Base-by-base conservation (phyloP, 805 yeast genomes). In the Priceomyces castillae region DNA sequence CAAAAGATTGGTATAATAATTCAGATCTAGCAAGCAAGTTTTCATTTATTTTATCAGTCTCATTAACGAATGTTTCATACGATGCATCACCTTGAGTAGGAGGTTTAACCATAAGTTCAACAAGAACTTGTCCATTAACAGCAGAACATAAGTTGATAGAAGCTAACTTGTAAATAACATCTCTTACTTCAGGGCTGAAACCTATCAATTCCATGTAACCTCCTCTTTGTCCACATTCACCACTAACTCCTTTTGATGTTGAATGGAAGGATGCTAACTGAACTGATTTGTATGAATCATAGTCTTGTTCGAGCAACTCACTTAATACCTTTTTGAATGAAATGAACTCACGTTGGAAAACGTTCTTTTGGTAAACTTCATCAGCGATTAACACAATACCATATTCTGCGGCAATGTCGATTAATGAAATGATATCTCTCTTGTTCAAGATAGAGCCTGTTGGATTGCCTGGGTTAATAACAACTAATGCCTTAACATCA, bases 141-240 rank as follows among this genome's bases (percentile, higher is more conserved):
- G 89, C 96, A 0, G 98, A 92, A 64, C 99, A 94, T 43, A 94
- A 74, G 23, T 94, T 84, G 52, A 94, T 90, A 10, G 95, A 86
- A 14, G 96, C 95, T 53, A 95, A 71, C 69, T 94, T 94, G 64
- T 85, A 74, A 41, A 94, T 74, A 43, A 86, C 77, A 23, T 80
- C 86, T 54, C 74, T 69, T 14, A 90, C 83, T 36, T 84, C 90
- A 2, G 72, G 73, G 11, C 76, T 70, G 66, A 94, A 86, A 1
- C 97, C 97, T 9, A 84, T 77, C 6, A 90, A 69, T 67, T 94
- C 99, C 94, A 94, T 86, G 73, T 90, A 94, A 4, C 99, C 99
- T 56, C 98, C 99, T 69, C 99, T 82, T 72, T 94, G 99, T 47
- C 99, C 99, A 76, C 99, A 94, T 69, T 94, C 99, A 49, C 99